Base-by-base conservation (phyloP, 2,329 filamentous ascomycete genomes). In the Neoascochyta sp. region DNA sequence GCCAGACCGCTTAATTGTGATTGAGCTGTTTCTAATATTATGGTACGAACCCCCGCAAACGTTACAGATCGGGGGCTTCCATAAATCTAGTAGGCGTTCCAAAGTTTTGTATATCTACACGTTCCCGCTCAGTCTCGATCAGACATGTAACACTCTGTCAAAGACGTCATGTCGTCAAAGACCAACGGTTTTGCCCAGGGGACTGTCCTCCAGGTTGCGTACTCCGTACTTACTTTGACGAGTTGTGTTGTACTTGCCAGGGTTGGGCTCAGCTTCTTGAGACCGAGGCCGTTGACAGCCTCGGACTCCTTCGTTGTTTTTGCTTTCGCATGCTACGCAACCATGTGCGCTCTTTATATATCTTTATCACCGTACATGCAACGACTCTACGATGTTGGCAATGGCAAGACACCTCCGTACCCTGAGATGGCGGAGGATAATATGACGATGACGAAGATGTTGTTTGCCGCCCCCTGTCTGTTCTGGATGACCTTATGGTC, bases 401-500 rank as follows among this genome's bases (percentile, higher is more conserved):
- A 38, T 9, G 53, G 55, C 7, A 34, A 39, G 16, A 47, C 34
- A 9, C 23, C 28, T 4, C 38, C 44, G 0, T 65, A 64, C 27
- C 29, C 54, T 1, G 45, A 33, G 3, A 29, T 64, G 3, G 16
- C 34, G 26, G 27, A 53, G 2, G 64, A 65, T 19, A 39, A 29
- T 2, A 19, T 52, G 2, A 24, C 40, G 14, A 49, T 64, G 32
- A 50, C 60, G 15, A 62, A 60, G 29, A 51, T 63, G 20, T 60
- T 65, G 27, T 63, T 66, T 30, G 54, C 53, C 8, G 57, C 58
- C 14, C 56, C 53, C 5, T 53, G 63, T 20, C 50, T 63, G 22
- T 51, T 65, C 29, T 66, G 61, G 60, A 33, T 56, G n/a, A 55
- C 52, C 4, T 41, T 67, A 6, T 66, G 62, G 61, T 45, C 52